Percentiles rank a stretch among this genome's conserved stretches.
Conservation (phyloP, 495 filamentous ascomycete species). For the Aspergillus cavernicola region DNA sequence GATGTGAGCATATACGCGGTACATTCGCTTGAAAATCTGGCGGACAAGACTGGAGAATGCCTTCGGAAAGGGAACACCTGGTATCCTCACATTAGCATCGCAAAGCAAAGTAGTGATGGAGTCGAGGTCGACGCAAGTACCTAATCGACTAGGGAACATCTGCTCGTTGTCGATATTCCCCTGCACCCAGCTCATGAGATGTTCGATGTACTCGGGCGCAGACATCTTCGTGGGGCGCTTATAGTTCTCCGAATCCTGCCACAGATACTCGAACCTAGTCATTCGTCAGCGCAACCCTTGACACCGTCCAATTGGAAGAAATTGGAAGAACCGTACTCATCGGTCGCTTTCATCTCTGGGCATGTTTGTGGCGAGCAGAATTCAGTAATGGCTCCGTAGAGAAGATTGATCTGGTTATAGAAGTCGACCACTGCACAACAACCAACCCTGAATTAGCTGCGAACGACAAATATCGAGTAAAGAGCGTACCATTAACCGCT, state of each 20-base stretch:
- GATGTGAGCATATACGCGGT: slow-evolving; percentile 97
- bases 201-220: slow-evolving; percentile 94
- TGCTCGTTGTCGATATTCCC: slow-evolving; percentile 92
- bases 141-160: slow-evolving; percentile 89
- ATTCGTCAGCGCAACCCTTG: neutral
- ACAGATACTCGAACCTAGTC: slow-evolving; percentile 90
- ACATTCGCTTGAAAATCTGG: slow-evolving; percentile 97
- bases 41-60: slow-evolving; percentile 80
- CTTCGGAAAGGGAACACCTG: slow-evolving; percentile 94
- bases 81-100: slow-evolving; percentile 10
- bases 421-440: slow-evolving; percentile 83
- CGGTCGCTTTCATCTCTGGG: slow-evolving; percentile 99
- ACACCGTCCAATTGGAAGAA: neutral
- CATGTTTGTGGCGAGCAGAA: slow-evolving; percentile 97
- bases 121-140: slow-evolving; percentile 39
- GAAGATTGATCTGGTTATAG: slow-evolving; percentile 98
- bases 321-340: slow-evolving; percentile 65
- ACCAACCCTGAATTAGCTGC: neutral
- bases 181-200: slow-evolving; percentile 95
- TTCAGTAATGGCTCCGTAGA: slow-evolving; percentile 97
- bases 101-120: neutral
- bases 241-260: slow-evolving; percentile 92
- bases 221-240: slow-evolving; percentile 97
- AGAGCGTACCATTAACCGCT: slow-evolving; percentile 80
- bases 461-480: neutral